Conservation (phyloP, 805 yeast genomes). For the Hanseniaspora taiwanica region DNA sequence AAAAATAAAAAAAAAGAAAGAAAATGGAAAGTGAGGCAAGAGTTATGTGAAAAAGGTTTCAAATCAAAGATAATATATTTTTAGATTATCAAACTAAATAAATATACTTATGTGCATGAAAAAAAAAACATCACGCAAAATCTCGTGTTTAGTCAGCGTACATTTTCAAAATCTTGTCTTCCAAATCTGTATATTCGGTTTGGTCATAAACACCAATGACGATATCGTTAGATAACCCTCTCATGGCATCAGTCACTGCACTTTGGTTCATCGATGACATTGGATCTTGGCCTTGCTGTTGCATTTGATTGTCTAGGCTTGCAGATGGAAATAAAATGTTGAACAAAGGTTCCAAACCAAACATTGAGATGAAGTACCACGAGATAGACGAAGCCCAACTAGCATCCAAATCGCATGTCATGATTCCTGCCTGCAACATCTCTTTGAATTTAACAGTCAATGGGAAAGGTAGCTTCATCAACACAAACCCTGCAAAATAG, state of each 20-base stretch:
- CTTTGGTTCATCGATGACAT: slow-evolving; percentile 26
- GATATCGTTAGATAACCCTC: slow-evolving; percentile 59
- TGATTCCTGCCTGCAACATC: slow-evolving; percentile 82
- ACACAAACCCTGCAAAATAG: slow-evolving; percentile 82
- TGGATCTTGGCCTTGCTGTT: slow-evolving; percentile 16
- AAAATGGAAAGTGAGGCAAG: slow-evolving; percentile 1
- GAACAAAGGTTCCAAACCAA: slow-evolving; percentile 74
- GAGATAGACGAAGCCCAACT: slow-evolving; percentile 89
- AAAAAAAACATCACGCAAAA: too few relatives aligned
- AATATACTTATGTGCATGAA: too few relatives aligned
- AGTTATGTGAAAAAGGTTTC: neutral
- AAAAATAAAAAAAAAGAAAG: neutral
- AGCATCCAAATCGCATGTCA: slow-evolving; percentile 73
- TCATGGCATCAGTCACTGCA: slow-evolving; percentile 31
- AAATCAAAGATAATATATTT: too few relatives aligned
- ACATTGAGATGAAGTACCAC: slow-evolving; percentile 84
- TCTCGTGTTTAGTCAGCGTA: too few relatives aligned
- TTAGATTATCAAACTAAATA: too few relatives aligned
- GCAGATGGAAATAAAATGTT: slow-evolving; percentile 32
- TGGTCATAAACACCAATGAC: slow-evolving; percentile 44
- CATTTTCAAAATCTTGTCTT: slow-evolving; percentile 35
- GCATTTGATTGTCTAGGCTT: slow-evolving; percentile 19
- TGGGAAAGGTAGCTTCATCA: slow-evolving; percentile 85
- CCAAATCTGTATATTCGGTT: slow-evolving; percentile 45
- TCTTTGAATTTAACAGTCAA: slow-evolving; percentile 79